phyloP scores from a whole-genome alignment of 495 filamentous ascomycete genomes.

The Umbilicaria muhlenbergii region DNA sequence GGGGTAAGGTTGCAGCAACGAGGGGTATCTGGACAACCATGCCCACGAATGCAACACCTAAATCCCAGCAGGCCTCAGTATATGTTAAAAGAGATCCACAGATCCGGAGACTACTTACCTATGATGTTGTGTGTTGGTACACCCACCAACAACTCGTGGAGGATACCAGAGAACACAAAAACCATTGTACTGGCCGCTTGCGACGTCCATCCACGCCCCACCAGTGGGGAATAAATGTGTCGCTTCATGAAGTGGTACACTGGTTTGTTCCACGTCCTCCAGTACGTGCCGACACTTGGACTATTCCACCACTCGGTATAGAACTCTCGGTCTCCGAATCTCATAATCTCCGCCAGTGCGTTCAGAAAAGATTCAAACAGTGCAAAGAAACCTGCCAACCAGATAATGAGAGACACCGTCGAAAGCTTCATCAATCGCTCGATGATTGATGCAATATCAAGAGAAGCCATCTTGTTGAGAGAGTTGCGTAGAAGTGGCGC shows the following conservation, averaged over 20 bases:
- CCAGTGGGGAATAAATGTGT: constrained; percentile 75
- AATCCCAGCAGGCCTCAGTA: constrained; percentile 7
- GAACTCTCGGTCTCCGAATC: constrained; percentile 84
- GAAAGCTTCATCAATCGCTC: constrained; percentile 89
- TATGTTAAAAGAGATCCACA: background rate
- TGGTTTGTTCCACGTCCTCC: constrained; percentile 94
- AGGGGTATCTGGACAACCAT: constrained; percentile 90
- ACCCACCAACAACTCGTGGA: constrained; percentile 88
- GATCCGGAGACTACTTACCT: constrained; percentile 31
- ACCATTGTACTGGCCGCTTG: constrained; percentile 55
- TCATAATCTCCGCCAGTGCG: constrained; percentile 75
- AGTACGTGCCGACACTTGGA: constrained; percentile 70
- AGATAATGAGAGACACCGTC: constrained; percentile 85
- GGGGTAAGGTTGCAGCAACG: constrained; percentile 58
- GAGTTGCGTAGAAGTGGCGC: constrained; percentile 79
- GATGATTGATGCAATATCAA: constrained; percentile 66
- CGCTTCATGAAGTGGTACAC: constrained; percentile 92
- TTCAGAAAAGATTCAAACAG: constrained; percentile 85
- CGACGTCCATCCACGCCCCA: constrained; percentile 63
- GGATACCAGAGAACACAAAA: constrained; percentile 69
- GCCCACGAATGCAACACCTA: constrained; percentile 78
- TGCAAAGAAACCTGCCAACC: constrained; percentile 94
- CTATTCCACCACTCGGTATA: constrained; percentile 98
- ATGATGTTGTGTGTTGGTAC: constrained; percentile 93
- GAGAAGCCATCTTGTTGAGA: constrained; percentile 64